A percentile compares a stretch with the other conserved stretches of the same genome.
Evolutionary conservation across 352 stramenopile genomes (phyloP).

Genomic region (Pythium volutum): DNA sequence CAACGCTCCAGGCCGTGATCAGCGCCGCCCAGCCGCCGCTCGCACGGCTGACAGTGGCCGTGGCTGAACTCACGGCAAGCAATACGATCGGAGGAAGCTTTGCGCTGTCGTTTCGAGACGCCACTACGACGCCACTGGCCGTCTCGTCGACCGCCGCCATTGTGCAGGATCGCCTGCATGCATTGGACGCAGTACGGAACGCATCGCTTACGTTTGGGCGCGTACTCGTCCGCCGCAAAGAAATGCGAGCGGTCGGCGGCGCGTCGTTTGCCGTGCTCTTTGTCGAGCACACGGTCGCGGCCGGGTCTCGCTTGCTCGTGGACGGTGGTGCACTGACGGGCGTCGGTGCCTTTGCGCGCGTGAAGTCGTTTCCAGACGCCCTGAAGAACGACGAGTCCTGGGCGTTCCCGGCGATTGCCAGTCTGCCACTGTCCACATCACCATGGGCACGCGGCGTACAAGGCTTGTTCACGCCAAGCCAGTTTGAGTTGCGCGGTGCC

Average conservation of each 20-base stretch:
- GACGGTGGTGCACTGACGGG: slow-evolving; percentile 22
- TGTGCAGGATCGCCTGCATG: slow-evolving; percentile 10
- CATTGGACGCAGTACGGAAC: slow-evolving; percentile 15
- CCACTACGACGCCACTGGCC: slow-evolving; percentile 1
- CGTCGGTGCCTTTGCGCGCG: slow-evolving; percentile 18
- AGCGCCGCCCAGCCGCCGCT: neutral
- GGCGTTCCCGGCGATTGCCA: slow-evolving; percentile 2
- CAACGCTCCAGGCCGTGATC: slow-evolving; percentile 15
- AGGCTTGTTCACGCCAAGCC: neutral
- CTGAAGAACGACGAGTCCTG: neutral
- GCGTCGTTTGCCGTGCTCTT: slow-evolving; percentile 24
- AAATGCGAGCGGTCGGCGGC: slow-evolving; percentile 3
- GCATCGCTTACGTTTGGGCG: neutral
- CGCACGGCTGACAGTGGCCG: slow-evolving; percentile 5
- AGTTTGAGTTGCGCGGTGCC: slow-evolving; percentile 5
- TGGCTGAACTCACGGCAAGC: neutral
- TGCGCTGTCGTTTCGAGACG: slow-evolving; percentile 1
- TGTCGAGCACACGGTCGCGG: slow-evolving; percentile 7
- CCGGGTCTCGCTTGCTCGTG: neutral
- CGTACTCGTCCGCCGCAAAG: slow-evolving; percentile 19
- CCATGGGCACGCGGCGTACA: neutral
- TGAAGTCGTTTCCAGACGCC: neutral
- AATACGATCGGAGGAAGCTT: slow-evolving; percentile 18
- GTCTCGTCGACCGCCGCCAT: neutral
- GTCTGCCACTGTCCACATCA: too few relatives aligned